Conservation (phyloP, 352 stramenopile genomes). For the Phytophthora sp. region DNA sequence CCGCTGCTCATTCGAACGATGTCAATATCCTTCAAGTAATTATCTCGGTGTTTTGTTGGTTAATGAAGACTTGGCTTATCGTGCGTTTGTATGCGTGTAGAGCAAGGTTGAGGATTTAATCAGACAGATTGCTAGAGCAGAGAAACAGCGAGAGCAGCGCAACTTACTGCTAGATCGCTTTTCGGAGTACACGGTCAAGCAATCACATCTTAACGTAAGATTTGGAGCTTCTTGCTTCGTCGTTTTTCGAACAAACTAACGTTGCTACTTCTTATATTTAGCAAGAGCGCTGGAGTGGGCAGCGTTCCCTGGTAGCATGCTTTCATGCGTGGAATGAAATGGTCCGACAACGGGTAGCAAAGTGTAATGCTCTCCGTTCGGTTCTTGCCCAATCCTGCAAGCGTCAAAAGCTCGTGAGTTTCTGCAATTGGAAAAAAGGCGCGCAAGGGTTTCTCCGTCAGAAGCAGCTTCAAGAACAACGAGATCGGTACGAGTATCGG, state of each 20-base stretch:
- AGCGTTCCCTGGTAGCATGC: constrained; percentile 28
- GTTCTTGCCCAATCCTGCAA: constrained; percentile 28
- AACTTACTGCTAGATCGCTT: constrained; percentile 40
- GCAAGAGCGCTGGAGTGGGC: constrained; percentile 32
- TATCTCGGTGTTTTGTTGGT: not conserved
- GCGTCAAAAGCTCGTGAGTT: constrained; percentile 14
- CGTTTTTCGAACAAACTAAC: no score
- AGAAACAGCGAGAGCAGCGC: constrained; percentile 16
- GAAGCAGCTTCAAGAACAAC: constrained; percentile 38
- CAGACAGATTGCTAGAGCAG: constrained; percentile 8
- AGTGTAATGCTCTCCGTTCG: not conserved
- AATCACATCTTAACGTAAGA: constrained; percentile 30
- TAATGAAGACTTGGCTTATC: constrained; percentile 1
- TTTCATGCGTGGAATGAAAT: constrained; percentile 41
- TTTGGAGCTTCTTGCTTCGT: not conserved
- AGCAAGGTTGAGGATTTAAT: constrained; percentile 54
- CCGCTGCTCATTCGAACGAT: constrained; percentile 51
- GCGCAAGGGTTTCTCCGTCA: constrained; percentile 1
- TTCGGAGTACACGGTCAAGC: constrained; percentile 34
- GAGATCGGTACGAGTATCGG: constrained; percentile 34
- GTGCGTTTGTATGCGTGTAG: constrained; percentile 22
- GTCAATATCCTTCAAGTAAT: constrained; percentile 51
- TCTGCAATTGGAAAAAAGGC: constrained; percentile 30
- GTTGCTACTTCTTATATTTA: constrained; percentile 18
- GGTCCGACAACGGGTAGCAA: constrained; percentile 1